Base-by-base conservation (phyloP, 2,329 filamentous ascomycete genomes). In the Hansfordia pulvinata region DNA sequence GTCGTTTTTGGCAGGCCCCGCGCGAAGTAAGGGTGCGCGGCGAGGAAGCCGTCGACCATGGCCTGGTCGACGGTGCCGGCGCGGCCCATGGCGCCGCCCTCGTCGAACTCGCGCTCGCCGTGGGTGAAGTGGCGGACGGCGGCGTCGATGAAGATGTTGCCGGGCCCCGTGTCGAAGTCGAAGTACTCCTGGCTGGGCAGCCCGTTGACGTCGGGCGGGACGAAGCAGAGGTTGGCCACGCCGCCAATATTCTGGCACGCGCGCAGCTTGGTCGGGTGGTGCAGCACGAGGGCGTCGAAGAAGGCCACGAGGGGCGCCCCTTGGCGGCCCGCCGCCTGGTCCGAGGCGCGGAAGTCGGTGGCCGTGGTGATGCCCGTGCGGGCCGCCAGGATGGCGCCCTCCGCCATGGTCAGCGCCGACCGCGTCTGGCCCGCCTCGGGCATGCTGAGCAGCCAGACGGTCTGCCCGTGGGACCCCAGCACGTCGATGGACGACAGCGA, bases 171-270 rank as follows among this genome's bases (percentile, higher is more conserved):
- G 36, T 69, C 60, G 32, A 68, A 64, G 37, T 67, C 62, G 36
- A 58, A 60, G 30, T 52, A 56, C 12, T 44, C 34, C 23, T 52
- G n/a, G n/a, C n/a, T 48, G 10, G 46, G 35, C 32, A 50, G 42
- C 17, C 52, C 41, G 12, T 54, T 40, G 17, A 44, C 44, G 26
- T 63, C 54, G 0, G 64, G 58, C 3, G 63, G 64, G 26, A 72
- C 65, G 46, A 73, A 71, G 47, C 62, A 73, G 14, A 75, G 62
- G 35, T 69, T 74, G 17, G 62, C 64, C 21, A 75, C 69, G 17
- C 69, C 67, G 26, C 66, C 66, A 28, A 75, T 72, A 38, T 73
- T 72, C 39, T 74, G 64, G 42, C 67, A 72, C 3, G 63, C 65
- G 15, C 69, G 60, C 6, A 69, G 49, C 43, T 68, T 70, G 4